A percentile compares a stretch with the other conserved stretches of the same genome.
Conservation (phyloP, 139 green algal species). For the Klebsormidium nitens region DNA sequence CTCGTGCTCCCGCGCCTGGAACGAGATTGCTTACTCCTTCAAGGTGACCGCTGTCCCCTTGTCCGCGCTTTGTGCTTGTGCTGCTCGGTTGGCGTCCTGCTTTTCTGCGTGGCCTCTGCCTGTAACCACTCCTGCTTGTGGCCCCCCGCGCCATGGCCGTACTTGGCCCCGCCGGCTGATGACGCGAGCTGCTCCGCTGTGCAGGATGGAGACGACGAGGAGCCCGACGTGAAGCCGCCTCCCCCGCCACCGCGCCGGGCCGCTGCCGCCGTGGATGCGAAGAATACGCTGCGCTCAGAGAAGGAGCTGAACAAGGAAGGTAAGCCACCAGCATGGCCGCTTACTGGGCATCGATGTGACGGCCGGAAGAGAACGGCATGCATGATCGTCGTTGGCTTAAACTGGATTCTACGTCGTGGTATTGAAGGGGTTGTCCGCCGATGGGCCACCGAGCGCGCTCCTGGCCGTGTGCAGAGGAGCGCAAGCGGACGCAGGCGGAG, state of each 20-base stretch:
- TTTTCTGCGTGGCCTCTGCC: too few relatives aligned
- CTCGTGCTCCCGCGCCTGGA: slow-evolving; percentile 22
- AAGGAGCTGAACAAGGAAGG: background rate
- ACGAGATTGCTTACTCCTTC: slow-evolving; percentile 37
- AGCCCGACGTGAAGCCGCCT: slow-evolving; percentile 22
- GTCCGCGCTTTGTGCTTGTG: background rate
- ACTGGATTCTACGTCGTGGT: too few relatives aligned
- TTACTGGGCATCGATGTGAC: background rate
- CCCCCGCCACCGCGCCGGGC: too few relatives aligned
- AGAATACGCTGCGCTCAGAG: slow-evolving; percentile 3
- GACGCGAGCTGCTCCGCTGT: too few relatives aligned
- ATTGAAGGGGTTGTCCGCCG: too few relatives aligned
- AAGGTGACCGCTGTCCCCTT: slow-evolving; percentile 2
- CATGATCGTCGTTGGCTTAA: too few relatives aligned
- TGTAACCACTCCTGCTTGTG: too few relatives aligned
- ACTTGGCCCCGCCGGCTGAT: too few relatives aligned
- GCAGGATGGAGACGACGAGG: slow-evolving; percentile 11
- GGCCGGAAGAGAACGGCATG: too few relatives aligned
- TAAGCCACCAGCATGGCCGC: background rate
- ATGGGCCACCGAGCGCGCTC: too few relatives aligned
- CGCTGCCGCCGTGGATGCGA: background rate
- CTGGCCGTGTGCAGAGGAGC: slow-evolving; percentile 7
- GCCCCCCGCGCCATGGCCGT: too few relatives aligned
- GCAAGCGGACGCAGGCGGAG: slow-evolving; percentile 43
- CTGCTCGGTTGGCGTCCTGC: too few relatives aligned